These are phyloP conservation scores for Priceomyces melissophilus DNA, from an alignment of 805 yeast species.

Conservation along the genomic window DNA sequence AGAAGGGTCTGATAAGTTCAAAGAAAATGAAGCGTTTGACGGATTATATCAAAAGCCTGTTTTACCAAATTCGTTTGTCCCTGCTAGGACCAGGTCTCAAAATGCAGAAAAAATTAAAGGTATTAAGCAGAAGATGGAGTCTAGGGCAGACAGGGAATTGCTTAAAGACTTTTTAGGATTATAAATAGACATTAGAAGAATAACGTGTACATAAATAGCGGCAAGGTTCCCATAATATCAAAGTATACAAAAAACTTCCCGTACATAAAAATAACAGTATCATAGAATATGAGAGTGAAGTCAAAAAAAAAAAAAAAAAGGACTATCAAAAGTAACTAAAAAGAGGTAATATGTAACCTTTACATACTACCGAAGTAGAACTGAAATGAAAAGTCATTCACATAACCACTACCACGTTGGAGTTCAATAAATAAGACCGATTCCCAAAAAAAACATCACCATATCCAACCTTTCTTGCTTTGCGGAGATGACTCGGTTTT, in stretches of 20 bases:
- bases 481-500: not conserved
- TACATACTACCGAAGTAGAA: not conserved
- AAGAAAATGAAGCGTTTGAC: constrained; percentile 69
- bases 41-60: constrained; percentile 56
- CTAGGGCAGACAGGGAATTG: constrained; percentile 25
- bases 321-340: not conserved
- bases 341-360: not conserved
- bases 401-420: not conserved
- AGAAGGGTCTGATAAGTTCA: constrained; percentile 63
- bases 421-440: constrained; percentile 5
- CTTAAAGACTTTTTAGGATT: constrained; percentile 29
- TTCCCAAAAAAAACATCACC: constrained; percentile 12
- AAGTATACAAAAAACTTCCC: not conserved
- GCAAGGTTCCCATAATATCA: constrained; percentile 2
- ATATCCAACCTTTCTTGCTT: constrained; percentile 18
- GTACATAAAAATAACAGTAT: not conserved
- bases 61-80: constrained; percentile 39
- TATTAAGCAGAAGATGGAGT: constrained; percentile 19
- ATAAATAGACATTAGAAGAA: constrained; percentile 9
- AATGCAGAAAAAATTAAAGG: constrained; percentile 18
- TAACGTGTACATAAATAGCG: constrained; percentile 10
- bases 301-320: not conserved
- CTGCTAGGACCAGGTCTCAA: constrained; percentile 20
- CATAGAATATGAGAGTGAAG: not conserved
- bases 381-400: constrained; percentile 2